Evolutionary conservation across 2,329 filamentous ascomycete species (phyloP).

Genomic region (Apiospora arundinis): DNA sequence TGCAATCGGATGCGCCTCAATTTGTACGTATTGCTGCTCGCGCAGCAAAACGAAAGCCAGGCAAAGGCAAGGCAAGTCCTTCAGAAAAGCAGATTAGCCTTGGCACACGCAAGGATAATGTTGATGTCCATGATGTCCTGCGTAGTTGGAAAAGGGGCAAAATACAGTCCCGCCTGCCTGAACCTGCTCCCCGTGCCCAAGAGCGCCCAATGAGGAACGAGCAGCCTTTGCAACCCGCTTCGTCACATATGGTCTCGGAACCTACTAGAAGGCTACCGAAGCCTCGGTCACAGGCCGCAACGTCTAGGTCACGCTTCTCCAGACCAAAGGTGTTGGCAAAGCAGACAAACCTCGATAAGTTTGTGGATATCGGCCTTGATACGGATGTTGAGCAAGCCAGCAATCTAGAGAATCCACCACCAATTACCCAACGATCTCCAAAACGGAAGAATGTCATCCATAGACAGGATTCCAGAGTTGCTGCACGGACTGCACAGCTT

Average conservation of each 20-base stretch:
- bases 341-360: conserved; percentile 40
- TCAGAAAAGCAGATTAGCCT: conserved; percentile 63
- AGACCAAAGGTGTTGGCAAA: conserved; percentile 36
- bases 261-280: conserved; percentile 23
- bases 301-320: conserved; percentile 33
- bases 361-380: conserved; percentile 34
- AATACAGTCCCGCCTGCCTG: conserved; percentile 51
- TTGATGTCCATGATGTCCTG: conserved; percentile 61
- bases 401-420: background rate
- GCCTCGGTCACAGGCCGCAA: conserved; percentile 16
- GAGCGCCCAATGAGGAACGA: background rate
- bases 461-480: background rate
- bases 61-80: conserved; percentile 62
- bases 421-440: background rate
- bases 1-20: conserved; percentile 56
- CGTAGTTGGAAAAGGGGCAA: conserved; percentile 61
- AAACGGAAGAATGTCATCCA: background rate
- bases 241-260: conserved; percentile 29
- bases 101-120: conserved; percentile 65
- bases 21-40: conserved; percentile 69
- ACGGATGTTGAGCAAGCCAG: conserved; percentile 15
- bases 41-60: conserved; percentile 53
- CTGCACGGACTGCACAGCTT: conserved; percentile 58
- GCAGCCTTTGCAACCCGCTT: conserved; percentile 34
- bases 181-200: conserved; percentile 37